Evolutionary conservation across 2,329 filamentous ascomycete genomes (phyloP).

Genomic region (Grosmannia huntii): DNA sequence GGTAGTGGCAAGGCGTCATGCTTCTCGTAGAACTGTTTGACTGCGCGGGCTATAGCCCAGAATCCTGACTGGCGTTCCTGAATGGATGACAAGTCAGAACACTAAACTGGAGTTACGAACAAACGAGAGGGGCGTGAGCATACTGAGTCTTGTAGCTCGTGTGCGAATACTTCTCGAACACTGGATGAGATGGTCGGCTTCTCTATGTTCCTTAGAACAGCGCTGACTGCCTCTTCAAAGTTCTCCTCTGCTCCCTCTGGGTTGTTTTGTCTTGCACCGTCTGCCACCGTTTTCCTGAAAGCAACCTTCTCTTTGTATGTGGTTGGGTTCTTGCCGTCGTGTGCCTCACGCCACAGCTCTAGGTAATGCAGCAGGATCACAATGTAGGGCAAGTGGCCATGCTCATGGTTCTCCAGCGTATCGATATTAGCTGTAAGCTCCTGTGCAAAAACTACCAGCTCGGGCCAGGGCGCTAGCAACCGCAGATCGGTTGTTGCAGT

Average conservation of each 20-base stretch:
- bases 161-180: slow-evolving; percentile 66
- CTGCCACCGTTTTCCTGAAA: slow-evolving; percentile 60
- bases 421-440: slow-evolving; percentile 59
- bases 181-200: slow-evolving; percentile 53
- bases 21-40: slow-evolving; percentile 62
- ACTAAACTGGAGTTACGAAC: neutral
- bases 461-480: slow-evolving; percentile 74
- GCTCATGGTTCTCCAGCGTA: slow-evolving; percentile 60
- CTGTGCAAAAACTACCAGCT: slow-evolving; percentile 54
- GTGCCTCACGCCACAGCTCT: slow-evolving; percentile 60
- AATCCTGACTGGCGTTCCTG: slow-evolving; percentile 43
- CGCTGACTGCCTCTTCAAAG: slow-evolving; percentile 80
- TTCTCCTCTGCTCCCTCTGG: slow-evolving; percentile 90
- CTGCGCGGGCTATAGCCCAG: slow-evolving; percentile 77
- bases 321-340: slow-evolving; percentile 55
- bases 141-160: slow-evolving; percentile 21
- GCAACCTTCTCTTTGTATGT: slow-evolving; percentile 77
- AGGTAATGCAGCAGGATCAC: slow-evolving; percentile 73
- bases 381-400: slow-evolving; percentile 85
- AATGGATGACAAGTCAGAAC: neutral
- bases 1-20: slow-evolving; percentile 69
- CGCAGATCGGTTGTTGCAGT: slow-evolving; percentile 76
- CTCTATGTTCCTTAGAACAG: slow-evolving; percentile 78
- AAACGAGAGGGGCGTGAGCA: neutral
- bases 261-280: slow-evolving; percentile 55